Conservation (phyloP, 1,284 basidiomycete species). For the Malassezia slooffiae region DNA sequence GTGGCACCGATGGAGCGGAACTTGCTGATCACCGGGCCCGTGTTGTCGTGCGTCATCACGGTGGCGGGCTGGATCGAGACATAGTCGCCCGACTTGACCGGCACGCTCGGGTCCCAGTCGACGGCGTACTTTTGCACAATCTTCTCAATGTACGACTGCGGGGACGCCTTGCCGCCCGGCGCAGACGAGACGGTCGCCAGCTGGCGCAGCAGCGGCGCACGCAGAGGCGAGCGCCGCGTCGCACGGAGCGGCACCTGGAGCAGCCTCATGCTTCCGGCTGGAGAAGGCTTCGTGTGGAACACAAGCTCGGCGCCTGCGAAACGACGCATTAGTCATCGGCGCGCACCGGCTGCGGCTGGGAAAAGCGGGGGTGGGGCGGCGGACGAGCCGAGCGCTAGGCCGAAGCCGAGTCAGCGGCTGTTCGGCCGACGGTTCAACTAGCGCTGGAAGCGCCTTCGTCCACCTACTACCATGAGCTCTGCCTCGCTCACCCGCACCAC, state of each 20-base stretch:
- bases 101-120: conserved; percentile 56
- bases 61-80: conserved; percentile 95
- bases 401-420: no score
- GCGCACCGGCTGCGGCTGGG: no score
- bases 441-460: no score
- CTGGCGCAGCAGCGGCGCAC: background rate
- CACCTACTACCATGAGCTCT: conserved; percentile 5
- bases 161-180: background rate
- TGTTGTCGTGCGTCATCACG: conserved; percentile 70
- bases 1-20: conserved; percentile 92
- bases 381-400: no score
- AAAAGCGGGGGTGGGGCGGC: no score
- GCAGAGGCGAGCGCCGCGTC: background rate
- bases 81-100: conserved; percentile 88
- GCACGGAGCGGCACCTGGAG: no score
- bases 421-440: no score
- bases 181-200: conserved; percentile 7
- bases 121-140: conserved; percentile 95
- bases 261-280: no score
- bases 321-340: conserved; percentile 3
- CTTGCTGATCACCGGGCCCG: conserved; percentile 80
- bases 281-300: no score
- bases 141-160: conserved; percentile 88
- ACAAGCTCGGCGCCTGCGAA: no score
- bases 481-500: conserved; percentile 3